Percentiles rank a stretch among this genome's conserved stretches.
These are phyloP conservation scores for Colletotrichum orbiculare DNA, from an alignment of 2,329 filamentous ascomycete species.

Conservation along the genomic window DNA sequence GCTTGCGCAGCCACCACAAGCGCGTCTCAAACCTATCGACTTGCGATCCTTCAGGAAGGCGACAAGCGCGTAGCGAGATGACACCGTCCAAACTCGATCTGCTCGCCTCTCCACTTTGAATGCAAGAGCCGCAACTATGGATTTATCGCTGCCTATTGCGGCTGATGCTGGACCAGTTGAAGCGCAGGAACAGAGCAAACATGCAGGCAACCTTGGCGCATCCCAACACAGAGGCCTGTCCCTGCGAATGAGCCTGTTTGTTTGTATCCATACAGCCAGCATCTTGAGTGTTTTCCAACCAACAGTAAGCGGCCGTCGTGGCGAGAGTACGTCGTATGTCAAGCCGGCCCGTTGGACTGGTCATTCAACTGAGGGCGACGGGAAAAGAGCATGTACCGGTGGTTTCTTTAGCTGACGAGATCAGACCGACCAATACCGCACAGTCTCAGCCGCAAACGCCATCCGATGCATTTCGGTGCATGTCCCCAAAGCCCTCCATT, in stretches of 20 bases:
- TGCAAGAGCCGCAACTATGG: constrained; percentile 25
- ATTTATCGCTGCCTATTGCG: constrained; percentile 16
- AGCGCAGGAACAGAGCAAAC: constrained; percentile 9
- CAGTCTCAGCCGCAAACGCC: constrained; percentile 35
- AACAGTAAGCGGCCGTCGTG: constrained; percentile 4
- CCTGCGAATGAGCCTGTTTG: not conserved
- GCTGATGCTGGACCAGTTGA: not conserved
- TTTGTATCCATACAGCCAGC: too few species aligned
- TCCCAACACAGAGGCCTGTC: too few species aligned
- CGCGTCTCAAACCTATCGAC: constrained; percentile 28
- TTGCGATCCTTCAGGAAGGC: constrained; percentile 33
- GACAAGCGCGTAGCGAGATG: constrained; percentile 37
- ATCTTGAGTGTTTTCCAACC: not conserved
- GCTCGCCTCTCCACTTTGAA: constrained; percentile 22
- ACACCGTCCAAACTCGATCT: constrained; percentile 24
- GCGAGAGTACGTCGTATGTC: constrained; percentile 8
- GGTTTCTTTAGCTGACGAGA: constrained; percentile 15
- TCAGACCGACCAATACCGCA: constrained; percentile 8
- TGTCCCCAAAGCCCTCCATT: constrained; percentile 2
- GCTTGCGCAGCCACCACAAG: constrained; percentile 37
- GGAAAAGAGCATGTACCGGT: constrained; percentile 14
- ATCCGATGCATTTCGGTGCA: constrained; percentile 21
- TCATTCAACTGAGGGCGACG: not conserved
- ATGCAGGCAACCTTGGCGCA: constrained; percentile 6
- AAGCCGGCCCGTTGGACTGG: too few species aligned